phyloP scores from a whole-genome alignment of 2,329 filamentous ascomycete species.

The Sphaerulina musiva region DNA sequence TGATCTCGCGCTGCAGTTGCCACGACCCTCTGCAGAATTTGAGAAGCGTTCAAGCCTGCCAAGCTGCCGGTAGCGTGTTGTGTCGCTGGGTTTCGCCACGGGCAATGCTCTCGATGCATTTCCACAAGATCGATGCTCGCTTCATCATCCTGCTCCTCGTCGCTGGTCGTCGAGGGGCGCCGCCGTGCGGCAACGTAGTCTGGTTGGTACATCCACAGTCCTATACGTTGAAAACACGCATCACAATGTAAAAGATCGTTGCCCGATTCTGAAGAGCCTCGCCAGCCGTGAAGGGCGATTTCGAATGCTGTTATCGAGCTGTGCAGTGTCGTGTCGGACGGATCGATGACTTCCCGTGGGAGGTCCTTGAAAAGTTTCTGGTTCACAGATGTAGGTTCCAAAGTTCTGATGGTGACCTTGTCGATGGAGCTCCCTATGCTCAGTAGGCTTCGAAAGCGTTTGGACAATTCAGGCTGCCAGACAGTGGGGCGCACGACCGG shows the following conservation, averaged over 20 bases:
- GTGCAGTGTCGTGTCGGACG: constrained; percentile 6
- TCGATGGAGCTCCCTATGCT: constrained; percentile 26
- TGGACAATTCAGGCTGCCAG: constrained; percentile 32
- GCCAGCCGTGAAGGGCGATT: constrained; percentile 44
- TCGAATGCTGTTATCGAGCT: constrained; percentile 25
- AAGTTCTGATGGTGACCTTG: constrained; percentile 20
- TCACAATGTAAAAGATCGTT: constrained; percentile 72
- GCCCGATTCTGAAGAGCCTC: constrained; percentile 52
- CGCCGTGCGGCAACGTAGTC: constrained; percentile 27
- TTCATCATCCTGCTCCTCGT: constrained; percentile 36
- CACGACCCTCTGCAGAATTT: constrained; percentile 31
- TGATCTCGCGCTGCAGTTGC: constrained; percentile 30
- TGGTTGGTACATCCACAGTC: constrained; percentile 88
- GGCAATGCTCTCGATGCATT: constrained; percentile 36
- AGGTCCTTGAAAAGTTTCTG: constrained; percentile 27
- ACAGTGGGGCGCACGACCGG: constrained; percentile 35
- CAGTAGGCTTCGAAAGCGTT: constrained; percentile 25
- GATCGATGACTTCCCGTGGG: constrained; percentile 22
- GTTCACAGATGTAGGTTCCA: constrained; percentile 10
- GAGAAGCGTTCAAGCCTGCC: constrained; percentile 28
- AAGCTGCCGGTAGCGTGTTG: constrained; percentile 33
- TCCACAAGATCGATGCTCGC: constrained; percentile 28
- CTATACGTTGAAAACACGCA: constrained; percentile 79
- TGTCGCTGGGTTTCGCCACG: constrained; percentile 32
- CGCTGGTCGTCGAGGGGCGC: constrained; percentile 30